Evolutionary conservation across 225 moss, liverwort and hornwort species (phyloP), one percentile per base, ranked within the genome.

Genomic region (Sphagnum contortum): DNA sequence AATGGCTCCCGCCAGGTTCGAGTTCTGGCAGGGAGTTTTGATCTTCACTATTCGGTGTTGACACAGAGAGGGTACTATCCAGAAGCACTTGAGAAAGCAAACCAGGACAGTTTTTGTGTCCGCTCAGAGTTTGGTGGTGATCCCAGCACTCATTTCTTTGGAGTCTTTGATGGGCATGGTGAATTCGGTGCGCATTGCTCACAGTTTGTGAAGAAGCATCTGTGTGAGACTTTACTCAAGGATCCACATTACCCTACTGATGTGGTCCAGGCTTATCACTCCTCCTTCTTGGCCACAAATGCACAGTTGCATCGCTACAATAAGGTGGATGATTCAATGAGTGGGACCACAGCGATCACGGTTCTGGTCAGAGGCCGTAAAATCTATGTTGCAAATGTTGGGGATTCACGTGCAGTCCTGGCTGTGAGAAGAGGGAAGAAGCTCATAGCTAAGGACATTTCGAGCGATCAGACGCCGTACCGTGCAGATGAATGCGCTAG

Each of bases 401-500:
- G 98, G 12, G 98, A 98, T 57, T 98, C 98, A 3, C 80, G 98
- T 13, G 93, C 93, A 2, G 82, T 98, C 12, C 69, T 98, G 2
- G 98, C 89, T n/a, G 93, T 91, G 64, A 79, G 88, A 50, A 74
- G 69, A 49, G 87, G 87, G 62, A 91, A 84, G 52, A 82, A 80
- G 61, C 77, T 91, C 3, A 61, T 77, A 8, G 89, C 93, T 7
- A 87, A 91, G 66, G 98, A 98, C 68, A 67, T 98, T 10, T 98
- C 98, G 7, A 94, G 83, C 47, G 98, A 98, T 72, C 98, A 98
- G 72, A 98, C 98, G 0, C 98, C 93, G 2, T 98, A 93, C n/a
- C 77, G 93, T n/a, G 68, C 79, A 12, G 98, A 98, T 50, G 98
- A 98, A 69, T 91, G 91, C 60, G 83, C 89, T 5, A 83, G 98